Base-by-base conservation (phyloP, 768 basidiomycete species). In the Lactarius hatsudake region DNA sequence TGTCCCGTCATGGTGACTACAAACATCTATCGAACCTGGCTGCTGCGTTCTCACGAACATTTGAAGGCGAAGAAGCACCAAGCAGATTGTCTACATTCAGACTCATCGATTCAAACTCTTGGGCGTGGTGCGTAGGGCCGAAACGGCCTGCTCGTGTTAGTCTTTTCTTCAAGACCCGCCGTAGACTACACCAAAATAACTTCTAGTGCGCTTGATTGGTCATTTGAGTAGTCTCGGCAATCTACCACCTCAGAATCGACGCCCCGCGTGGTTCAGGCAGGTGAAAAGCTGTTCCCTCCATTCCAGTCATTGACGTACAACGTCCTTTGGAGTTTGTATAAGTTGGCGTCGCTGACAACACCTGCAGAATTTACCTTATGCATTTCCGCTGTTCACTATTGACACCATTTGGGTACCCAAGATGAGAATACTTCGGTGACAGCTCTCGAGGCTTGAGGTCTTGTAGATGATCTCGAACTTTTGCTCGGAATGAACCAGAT, bases 151-250 rank as follows among this genome's bases (percentile, higher is more conserved):
- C 45, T 61, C 30, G 7, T 53, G 34, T 12, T 45, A 18, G 12
- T 61, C 38, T 20, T 43, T 38, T 62, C 61, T 28, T 54, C 15
- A 17, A 40, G 20, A 15, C 61, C 51, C 8, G 53, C 61, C 18
- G 42, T 57, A 8, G 40, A 55, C 57, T 28, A 57, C 36, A 55
- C 28, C 42, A 32, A 57, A 56, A 63, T 57, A 55, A 30, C 40
- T 2, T 45, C n/a, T 45, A 28, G 54, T 45, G 17, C 10, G 62
- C 28, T 55, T 20, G 8, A 15, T 36, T 32, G 38, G 38, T 40
- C 40, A 30, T 8, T 30, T 15, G 13, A 12, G 28, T 15, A 54
- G 12, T 62, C 26, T 28, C 51, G 2, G 13, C 15, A 26, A 20
- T 12, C 45, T 38, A 34, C 7, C 2, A 6, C 5, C 9, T 20